Conservation (phyloP, 768 basidiomycete species). For the Kondoa malvinella region DNA sequence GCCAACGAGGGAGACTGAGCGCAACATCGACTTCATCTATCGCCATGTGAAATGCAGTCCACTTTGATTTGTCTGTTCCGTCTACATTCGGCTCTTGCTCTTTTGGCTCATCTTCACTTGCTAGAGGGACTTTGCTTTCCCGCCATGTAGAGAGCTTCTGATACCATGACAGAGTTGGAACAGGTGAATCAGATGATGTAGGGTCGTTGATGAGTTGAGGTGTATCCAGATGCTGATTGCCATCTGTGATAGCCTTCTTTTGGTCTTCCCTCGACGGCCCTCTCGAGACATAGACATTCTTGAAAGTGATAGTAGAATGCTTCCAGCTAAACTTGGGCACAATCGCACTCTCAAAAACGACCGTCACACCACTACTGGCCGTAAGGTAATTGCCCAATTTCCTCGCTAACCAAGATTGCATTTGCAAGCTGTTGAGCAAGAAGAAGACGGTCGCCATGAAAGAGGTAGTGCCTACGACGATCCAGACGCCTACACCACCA, state of each 20-base stretch:
- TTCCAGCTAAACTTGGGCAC: constrained; percentile 57
- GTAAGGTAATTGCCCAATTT: constrained; percentile 86
- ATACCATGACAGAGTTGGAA: neutral
- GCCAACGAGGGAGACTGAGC: constrained; percentile 73
- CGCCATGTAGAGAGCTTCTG: constrained; percentile 11
- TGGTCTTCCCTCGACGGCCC: constrained; percentile 37
- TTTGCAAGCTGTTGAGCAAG: constrained; percentile 63
- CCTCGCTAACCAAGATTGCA: constrained; percentile 74
- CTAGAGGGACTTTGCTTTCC: constrained; percentile 3
- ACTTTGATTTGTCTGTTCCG: constrained; percentile 38
- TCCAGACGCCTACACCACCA: constrained; percentile 90
- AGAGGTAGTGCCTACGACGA: constrained; percentile 89
- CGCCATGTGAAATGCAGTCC: constrained; percentile 80
- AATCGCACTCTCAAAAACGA: constrained; percentile 93
- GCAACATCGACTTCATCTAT: constrained; percentile 93
- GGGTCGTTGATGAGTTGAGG: neutral
- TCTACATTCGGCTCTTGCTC: constrained; percentile 33
- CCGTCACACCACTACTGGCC: constrained; percentile 74
- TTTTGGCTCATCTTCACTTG: constrained; percentile 7
- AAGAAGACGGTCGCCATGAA: constrained; percentile 90
- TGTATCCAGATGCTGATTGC: neutral
- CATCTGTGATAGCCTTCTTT: constrained; percentile 1
- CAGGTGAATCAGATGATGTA: neutral
- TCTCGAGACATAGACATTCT: constrained; percentile 85
- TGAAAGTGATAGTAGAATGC: constrained; percentile 85